These are phyloP conservation scores for Phyllosticta citrichinensis DNA, from an alignment of 2,329 filamentous ascomycete species.

Conservation along the genomic window DNA sequence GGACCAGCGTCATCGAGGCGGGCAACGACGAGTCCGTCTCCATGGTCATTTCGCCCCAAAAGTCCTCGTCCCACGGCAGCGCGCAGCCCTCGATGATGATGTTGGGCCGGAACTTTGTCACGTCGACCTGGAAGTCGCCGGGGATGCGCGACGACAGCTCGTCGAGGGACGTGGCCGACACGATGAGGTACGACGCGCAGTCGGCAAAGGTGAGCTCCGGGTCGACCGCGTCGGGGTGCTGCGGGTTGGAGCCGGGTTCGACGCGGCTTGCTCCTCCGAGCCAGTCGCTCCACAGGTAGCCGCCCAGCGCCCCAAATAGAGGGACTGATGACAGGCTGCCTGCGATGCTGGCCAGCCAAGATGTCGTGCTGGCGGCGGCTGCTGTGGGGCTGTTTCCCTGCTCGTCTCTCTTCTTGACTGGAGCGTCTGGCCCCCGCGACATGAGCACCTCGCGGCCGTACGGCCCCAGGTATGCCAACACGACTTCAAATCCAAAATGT, in stretches of 20 bases:
- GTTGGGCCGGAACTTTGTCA: constrained; percentile 39
- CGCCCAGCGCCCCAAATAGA: background rate
- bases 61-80: constrained; percentile 37
- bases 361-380: constrained; percentile 9
- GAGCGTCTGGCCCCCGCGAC: constrained; percentile 21
- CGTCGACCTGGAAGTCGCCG: constrained; percentile 30
- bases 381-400: background rate
- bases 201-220: constrained; percentile 57
- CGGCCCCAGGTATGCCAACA: constrained; percentile 34
- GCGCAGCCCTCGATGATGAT: constrained; percentile 34
- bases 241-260: constrained; percentile 4
- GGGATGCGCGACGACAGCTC: constrained; percentile 45
- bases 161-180: constrained; percentile 58
- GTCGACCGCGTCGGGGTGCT: constrained; percentile 7
- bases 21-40: constrained; percentile 12
- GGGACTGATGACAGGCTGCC: constrained; percentile 15
- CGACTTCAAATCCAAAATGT: constrained; percentile 34
- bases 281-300: background rate
- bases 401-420: constrained; percentile 5
- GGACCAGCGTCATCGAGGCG: constrained; percentile 27
- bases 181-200: constrained; percentile 63
- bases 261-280: background rate
- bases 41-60: constrained; percentile 32
- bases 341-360: constrained; percentile 24
- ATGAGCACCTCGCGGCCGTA: constrained; percentile 30